Evolutionary conservation across 129 eudicot species (phyloP).

Genomic region (Daucus carota): DNA sequence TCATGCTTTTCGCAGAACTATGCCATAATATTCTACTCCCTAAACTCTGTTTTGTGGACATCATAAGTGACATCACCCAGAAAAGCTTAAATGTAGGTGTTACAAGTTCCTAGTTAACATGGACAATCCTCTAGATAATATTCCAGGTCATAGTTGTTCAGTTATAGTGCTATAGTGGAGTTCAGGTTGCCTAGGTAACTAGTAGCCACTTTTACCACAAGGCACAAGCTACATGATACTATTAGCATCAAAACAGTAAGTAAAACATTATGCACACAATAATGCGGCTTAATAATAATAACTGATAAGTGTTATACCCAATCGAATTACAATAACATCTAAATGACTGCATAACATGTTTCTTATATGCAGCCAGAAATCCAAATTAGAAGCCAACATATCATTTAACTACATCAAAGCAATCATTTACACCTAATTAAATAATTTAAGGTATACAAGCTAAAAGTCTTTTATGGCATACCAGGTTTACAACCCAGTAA

Average conservation of each 20-base stretch:
- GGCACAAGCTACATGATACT: neutral
- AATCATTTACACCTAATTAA: neutral
- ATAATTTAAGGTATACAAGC: too few species aligned
- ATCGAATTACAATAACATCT: too few species aligned
- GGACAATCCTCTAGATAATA: neutral
- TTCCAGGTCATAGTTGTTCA: neutral
- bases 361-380: too few species aligned
- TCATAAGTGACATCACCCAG: neutral
- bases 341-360: neutral
- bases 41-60: neutral
- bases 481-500: too few species aligned
- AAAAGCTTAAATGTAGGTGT: neutral
- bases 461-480: too few species aligned
- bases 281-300: neutral
- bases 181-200: neutral
- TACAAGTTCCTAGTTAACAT: neutral
- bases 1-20: neutral
- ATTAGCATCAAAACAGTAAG: neutral
- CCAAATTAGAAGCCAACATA: neutral
- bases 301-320: neutral
- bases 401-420: neutral
- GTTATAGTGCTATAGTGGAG: too few species aligned
- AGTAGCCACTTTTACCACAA: neutral
- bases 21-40: neutral
- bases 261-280: neutral